phyloP scores from a whole-genome alignment of 306 rosid genomes.

The Albizia julibrissin region DNA sequence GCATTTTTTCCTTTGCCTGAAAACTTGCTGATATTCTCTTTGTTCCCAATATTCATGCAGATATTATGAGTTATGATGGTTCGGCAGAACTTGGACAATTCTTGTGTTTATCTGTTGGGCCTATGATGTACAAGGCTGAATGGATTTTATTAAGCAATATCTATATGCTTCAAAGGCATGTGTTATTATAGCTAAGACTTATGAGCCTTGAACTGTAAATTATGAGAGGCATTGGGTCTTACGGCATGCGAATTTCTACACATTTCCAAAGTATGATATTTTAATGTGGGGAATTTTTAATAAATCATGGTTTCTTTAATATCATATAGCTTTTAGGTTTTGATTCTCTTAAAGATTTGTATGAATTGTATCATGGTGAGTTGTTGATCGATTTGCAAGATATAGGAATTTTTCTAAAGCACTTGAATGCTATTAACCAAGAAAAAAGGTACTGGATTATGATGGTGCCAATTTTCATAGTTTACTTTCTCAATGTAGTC shows the following conservation, averaged over 20 bases:
- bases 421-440: not conserved
- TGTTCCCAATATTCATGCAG: conserved; percentile 13
- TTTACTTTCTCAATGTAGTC: not conserved
- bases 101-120: conserved; percentile 27
- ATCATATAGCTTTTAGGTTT: not conserved
- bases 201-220: conserved; percentile 42
- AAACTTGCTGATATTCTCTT: conserved; percentile 24
- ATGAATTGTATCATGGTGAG: not conserved
- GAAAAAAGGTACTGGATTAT: not conserved
- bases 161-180: conserved; percentile 28
- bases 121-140: conserved; percentile 25
- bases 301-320: not conserved
- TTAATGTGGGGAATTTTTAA: not conserved
- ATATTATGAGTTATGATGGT: conserved; percentile 2
- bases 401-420: not conserved
- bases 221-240: conserved; percentile 16
- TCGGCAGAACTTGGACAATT: conserved; percentile 27
- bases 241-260: not conserved
- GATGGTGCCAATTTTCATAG: not conserved
- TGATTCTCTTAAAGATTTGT: not conserved
- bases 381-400: not conserved
- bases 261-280: not conserved
- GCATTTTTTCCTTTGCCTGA: not conserved
- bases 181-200: not conserved
- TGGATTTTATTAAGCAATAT: conserved; percentile 24